Base-by-base conservation (phyloP, 129 eudicot genomes). In the Saussurea involucrata region DNA sequence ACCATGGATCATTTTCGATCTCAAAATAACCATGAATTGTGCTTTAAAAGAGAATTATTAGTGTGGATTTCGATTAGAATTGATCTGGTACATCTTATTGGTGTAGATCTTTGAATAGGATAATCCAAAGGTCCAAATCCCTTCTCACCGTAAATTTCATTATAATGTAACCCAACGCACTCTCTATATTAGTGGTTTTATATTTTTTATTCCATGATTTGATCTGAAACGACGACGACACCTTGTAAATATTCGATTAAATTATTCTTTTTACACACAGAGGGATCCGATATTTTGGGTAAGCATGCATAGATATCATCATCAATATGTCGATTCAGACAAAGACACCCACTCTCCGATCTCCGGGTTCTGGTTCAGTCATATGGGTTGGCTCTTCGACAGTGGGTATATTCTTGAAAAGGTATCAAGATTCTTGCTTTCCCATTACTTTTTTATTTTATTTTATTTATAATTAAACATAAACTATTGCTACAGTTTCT, bases 281-380 rank as follows among this genome's bases (percentile, higher is more conserved):
- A 80, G 88, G 57, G 84, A 78, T 87, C 90, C 90, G 81, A 84
- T 87, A 73, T 80, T 73, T 49, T 87, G 90, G 90, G 90, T 87
- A 67, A 87, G 90, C 69, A 69, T 82, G 73, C 90, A 83, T 70
- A 84, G 90, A 37, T 76, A 80, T 68, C 90, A 87, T 64, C 90
- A 87, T 63, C 86, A 84, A 34, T 87, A 31, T 36, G 84, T 76
- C 34, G 90, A 87, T 46, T 72, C 86, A 5, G 81, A 84, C 21
- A 84, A 79, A 64, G 84, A 84, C 49, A 68, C 84, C 1, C 84
- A 84, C 46, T 79, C 81, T 18, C 87, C 87, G 0, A 79, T 74
- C 44, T 24, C 76, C 25, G 87, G 84, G 10, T 84, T 84, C 66
- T 87, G 88, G 90, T 87, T 84, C 49, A 87, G 90, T 63, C 90